phyloP scores from a whole-genome alignment of 768 basidiomycete genomes.

The Boletus patriciae region DNA sequence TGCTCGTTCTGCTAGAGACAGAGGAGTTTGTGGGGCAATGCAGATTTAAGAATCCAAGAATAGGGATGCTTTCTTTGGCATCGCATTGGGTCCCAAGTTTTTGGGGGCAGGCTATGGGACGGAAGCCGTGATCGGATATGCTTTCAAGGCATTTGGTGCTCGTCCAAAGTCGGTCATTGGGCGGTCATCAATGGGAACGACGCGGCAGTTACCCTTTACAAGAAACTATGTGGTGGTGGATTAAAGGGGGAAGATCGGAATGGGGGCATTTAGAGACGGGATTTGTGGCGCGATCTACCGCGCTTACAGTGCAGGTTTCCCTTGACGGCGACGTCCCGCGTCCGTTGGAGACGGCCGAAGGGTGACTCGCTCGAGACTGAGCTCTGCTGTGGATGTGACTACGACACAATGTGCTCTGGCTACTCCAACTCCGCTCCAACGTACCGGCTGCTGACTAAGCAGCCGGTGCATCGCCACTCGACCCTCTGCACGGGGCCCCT shows the following conservation, averaged over 20 bases:
- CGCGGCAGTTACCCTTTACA: slow-evolving; percentile 23
- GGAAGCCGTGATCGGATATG: slow-evolving; percentile 21
- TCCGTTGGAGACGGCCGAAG: no score
- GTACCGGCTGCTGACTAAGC: no score
- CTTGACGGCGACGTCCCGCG: background rate
- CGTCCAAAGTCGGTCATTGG: slow-evolving; percentile 17
- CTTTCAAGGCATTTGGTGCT: slow-evolving; percentile 22
- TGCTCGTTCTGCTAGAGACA: slow-evolving; percentile 23
- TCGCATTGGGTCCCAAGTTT: slow-evolving; percentile 22
- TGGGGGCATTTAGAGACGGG: no score
- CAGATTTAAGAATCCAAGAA: slow-evolving; percentile 26
- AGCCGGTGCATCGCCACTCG: no score
- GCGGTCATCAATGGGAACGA: no score
- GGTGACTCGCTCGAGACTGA: no score
- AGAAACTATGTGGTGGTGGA: slow-evolving; percentile 32
- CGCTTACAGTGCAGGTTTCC: no score
- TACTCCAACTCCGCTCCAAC: no score
- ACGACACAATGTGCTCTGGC: no score
- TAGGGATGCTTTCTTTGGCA: slow-evolving; percentile 26
- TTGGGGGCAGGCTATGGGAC: slow-evolving; percentile 29
- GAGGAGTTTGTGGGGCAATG: slow-evolving; percentile 22
- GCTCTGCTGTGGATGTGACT: no score
- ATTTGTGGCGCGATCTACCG: no score
- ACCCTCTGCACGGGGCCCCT: no score
- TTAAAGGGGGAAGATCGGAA: slow-evolving; percentile 35